phyloP scores from a whole-genome alignment of 306 rosid species.

The Elaeagnus macrophylla region DNA sequence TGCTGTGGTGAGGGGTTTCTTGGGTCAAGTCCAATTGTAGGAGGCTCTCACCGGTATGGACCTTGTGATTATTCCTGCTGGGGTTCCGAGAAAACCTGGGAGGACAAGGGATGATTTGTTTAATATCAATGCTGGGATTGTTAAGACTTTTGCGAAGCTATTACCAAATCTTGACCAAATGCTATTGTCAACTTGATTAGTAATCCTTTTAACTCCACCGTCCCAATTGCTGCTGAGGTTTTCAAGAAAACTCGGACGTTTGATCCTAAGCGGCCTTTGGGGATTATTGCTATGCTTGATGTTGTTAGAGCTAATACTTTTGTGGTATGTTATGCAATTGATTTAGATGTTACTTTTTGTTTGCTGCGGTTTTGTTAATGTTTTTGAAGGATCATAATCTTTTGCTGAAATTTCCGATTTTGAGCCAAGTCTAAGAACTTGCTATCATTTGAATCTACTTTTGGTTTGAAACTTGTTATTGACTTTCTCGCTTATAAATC shows the following conservation, averaged over 20 bases:
- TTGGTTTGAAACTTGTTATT: too few species aligned
- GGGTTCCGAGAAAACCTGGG: constrained; percentile 92
- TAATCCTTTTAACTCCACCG: constrained; percentile 95
- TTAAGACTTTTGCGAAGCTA: constrained; percentile 77
- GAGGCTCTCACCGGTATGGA: constrained; percentile 80
- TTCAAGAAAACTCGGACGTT: constrained; percentile 82
- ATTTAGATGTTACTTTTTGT: too few species aligned
- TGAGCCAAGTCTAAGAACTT: too few species aligned
- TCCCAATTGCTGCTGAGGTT: constrained; percentile 90
- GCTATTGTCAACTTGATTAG: constrained; percentile 92
- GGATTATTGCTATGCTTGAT: constrained; percentile 86
- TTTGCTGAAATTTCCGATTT: too few species aligned
- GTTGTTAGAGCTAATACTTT: constrained; percentile 94
- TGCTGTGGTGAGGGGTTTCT: constrained; percentile 91
- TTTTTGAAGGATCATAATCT: too few species aligned
- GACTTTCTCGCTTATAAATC: too few species aligned
- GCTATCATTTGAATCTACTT: too few species aligned
- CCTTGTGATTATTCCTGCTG: constrained; percentile 86
- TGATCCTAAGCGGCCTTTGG: constrained; percentile 72
- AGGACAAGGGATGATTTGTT: constrained; percentile 96
- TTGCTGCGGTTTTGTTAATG: too few species aligned
- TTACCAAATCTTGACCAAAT: constrained; percentile 73
- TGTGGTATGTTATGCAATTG: constrained; percentile 91
- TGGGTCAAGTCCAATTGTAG: constrained; percentile 82
- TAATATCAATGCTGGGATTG: constrained; percentile 95